Percentiles rank a stretch among this genome's conserved stretches.
Evolutionary conservation across 148 eudicot genomes (phyloP).

Genomic region (Camellia granthamiana): DNA sequence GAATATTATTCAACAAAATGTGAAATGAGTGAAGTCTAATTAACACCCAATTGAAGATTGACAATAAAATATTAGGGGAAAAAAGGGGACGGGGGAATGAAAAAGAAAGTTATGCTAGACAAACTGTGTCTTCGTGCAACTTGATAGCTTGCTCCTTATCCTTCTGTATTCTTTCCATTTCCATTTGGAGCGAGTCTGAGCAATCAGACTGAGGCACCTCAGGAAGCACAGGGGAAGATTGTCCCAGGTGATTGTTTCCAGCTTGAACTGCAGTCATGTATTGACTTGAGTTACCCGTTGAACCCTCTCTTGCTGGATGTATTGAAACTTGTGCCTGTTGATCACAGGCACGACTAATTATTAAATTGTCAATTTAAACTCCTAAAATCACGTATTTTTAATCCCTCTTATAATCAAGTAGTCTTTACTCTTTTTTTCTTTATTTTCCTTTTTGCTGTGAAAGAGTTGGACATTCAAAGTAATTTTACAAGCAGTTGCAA

Average conservation of each 20-base stretch:
- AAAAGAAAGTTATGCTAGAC: constrained; percentile 11
- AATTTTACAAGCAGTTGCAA: too few relatives aligned
- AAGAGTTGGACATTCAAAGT: too few relatives aligned
- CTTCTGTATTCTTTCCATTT: constrained; percentile 34
- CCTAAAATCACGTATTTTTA: too few relatives aligned
- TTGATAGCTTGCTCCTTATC: constrained; percentile 27
- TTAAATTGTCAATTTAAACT: too few relatives aligned
- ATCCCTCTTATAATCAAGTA: too few relatives aligned
- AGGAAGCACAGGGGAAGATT: constrained; percentile 13
- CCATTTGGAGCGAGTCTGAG: constrained; percentile 32
- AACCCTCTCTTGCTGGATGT: neutral
- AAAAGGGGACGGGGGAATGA: neutral
- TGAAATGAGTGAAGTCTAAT: neutral
- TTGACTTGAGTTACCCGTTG: neutral
- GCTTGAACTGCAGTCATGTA: neutral
- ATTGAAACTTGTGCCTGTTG: constrained; percentile 9
- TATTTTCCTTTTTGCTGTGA: too few relatives aligned
- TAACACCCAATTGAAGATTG: neutral
- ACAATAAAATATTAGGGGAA: neutral
- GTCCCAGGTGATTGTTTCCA: constrained; percentile 10
- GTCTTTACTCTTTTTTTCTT: too few relatives aligned
- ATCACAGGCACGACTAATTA: neutral
- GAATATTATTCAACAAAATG: neutral
- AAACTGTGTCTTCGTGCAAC: constrained; percentile 41
- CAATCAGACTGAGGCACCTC: constrained; percentile 17